Percentiles rank a stretch among this genome's conserved stretches.
Evolutionary conservation across 495 filamentous ascomycete species (phyloP).

Genomic region (Symbiotaphrina buchneri): DNA sequence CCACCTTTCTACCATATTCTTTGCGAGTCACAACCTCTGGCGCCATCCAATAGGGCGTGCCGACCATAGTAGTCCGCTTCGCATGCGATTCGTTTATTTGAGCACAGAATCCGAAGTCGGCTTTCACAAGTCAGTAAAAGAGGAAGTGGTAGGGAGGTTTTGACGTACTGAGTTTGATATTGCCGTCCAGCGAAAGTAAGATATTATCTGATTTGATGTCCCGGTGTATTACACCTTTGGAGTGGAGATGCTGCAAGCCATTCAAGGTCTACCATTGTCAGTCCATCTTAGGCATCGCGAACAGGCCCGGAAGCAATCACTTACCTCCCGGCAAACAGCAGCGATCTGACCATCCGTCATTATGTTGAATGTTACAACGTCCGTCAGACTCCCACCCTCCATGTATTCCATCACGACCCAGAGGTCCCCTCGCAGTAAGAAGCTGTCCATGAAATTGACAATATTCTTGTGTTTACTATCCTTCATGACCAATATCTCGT

Average conservation of each 20-base stretch:
- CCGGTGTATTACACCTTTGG: constrained; percentile 91
- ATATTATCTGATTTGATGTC: constrained; percentile 99
- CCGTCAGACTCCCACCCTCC: constrained; percentile 93
- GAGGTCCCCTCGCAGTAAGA: constrained; percentile 64
- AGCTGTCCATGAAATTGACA: constrained; percentile 97
- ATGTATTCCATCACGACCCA: constrained; percentile 99
- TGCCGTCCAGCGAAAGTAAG: constrained; percentile 78
- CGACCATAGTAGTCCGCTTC: constrained; percentile 98
- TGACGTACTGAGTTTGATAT: constrained; percentile 77
- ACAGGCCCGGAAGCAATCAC: constrained; percentile 9
- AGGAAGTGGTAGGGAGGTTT: neutral
- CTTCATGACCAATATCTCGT: constrained; percentile 98
- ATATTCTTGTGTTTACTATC: constrained; percentile 96
- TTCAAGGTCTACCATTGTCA: constrained; percentile 38
- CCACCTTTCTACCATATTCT: constrained; percentile 94
- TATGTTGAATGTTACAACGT: constrained; percentile 97
- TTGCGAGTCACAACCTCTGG: constrained; percentile 94
- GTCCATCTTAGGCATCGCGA: neutral
- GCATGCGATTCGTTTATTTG: constrained; percentile 94
- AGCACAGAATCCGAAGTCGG: constrained; percentile 97
- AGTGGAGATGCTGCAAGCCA: constrained; percentile 87
- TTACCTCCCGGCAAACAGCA: constrained; percentile 73
- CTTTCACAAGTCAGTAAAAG: constrained; percentile 23
- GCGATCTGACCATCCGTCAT: constrained; percentile 97
- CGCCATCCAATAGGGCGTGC: constrained; percentile 99